These are phyloP conservation scores for Paracoccidioides lutzii DNA, from an alignment of 2,329 filamentous ascomycete species.

Conservation along the genomic window DNA sequence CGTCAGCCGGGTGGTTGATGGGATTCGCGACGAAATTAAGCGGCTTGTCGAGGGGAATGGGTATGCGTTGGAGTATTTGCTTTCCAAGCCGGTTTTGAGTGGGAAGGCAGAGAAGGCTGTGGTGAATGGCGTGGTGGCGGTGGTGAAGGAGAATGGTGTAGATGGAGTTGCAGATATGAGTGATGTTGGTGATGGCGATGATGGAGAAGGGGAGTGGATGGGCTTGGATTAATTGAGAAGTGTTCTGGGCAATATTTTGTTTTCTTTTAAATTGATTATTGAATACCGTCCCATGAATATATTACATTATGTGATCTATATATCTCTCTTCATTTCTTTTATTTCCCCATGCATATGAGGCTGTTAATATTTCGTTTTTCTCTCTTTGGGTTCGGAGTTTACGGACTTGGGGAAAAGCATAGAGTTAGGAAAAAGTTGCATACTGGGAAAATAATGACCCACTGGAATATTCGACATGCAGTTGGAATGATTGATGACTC, in stretches of 20 bases:
- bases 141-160: conserved; percentile 21
- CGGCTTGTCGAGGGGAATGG: conserved; percentile 75
- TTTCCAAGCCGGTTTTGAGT: conserved; percentile 38
- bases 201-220: conserved; percentile 41
- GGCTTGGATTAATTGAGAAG: conserved; percentile 31
- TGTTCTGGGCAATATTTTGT: too few species aligned
- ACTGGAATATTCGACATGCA: too few species aligned
- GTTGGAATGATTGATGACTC: too few species aligned
- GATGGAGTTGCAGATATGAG: conserved; percentile 16
- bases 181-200: conserved; percentile 25
- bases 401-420: not conserved
- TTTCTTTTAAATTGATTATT: not conserved
- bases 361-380: too few species aligned
- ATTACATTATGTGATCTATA: not conserved
- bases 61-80: conserved; percentile 76
- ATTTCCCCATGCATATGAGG: too few species aligned
- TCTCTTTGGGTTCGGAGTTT: not conserved
- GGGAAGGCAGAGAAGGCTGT: conserved; percentile 18
- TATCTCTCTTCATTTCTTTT: not conserved
- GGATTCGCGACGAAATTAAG: conserved; percentile 71
- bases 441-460: too few species aligned
- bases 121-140: conserved; percentile 23
- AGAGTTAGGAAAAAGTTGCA: too few species aligned
- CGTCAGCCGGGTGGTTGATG: conserved; percentile 65
- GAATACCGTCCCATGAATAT: not conserved